Evolutionary conservation across 2,329 filamentous ascomycete genomes (phyloP), one percentile per base, ranked within the genome.

Genomic region (Penicillium sp.): DNA sequence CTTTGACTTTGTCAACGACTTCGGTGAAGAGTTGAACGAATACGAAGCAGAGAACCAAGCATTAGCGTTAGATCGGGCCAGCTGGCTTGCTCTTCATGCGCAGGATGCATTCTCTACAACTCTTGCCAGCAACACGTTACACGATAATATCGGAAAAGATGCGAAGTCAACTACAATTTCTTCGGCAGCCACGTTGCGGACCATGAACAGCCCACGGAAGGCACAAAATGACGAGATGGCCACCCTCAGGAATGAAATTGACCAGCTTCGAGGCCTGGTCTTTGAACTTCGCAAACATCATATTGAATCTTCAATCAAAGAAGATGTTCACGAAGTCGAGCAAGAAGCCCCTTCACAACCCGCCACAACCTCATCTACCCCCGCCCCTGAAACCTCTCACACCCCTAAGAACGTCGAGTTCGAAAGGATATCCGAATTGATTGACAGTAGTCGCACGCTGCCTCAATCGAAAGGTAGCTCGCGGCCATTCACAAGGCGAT

Each of bases 1-100:
- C 42, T 62, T 66, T 26, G 56, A 60, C 16, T 75, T 74, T 53
- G 69, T 62, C 31, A 61, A 63, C 48, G 54, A 60, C 5, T 59
- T 70, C 24, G 62, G 63, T 24, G 61, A 67, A 18, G 54, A 64
- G 8, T 57, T 74, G 24, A 63, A 60, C 28, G 45, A 59, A 23
- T 48, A 65, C 7, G 49, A 60, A 21, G 15, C 58, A 16, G 49
- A 61, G 7, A 54, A 54, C 31, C 49, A 59, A 13, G 43, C 43
- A 9, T 49, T 53, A 49, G 42, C 58, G 6, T 57, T 49, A 26
- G 52, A 57, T 41, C 60, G 61, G 44, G 55, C 59, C 18, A 59
- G 53, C 24, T 46, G 68, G 39, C 54, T 62, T 51, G 61, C 58
- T 13, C 55, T 52, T 9, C 64, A 70, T 47, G 63, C 65, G 2